Evolutionary conservation across 768 basidiomycete species (phyloP), one percentile per base, ranked within the genome.

Genomic region (Hebeloma cylindrosporum): DNA sequence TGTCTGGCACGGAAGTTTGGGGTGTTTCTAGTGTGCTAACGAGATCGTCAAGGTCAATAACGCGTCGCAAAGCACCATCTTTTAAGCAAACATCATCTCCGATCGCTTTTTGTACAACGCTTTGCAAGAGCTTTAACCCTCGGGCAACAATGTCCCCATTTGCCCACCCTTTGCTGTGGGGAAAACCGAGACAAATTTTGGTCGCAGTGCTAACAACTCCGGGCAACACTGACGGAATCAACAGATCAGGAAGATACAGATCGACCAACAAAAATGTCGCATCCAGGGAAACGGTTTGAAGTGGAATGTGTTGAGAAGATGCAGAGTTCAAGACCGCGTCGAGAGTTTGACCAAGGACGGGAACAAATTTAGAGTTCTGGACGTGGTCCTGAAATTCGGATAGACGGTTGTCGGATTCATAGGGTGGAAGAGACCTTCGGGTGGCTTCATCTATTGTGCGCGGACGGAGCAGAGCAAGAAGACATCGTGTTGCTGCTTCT

Each of bases 271-370:
- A 54, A 22, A 65, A 64, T 4, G 90, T 60, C 16, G 83, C 59
- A 17, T 79, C 70, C 14, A 95, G 71, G 9, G 87, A 85, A 3
- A 72, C 47, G 11, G 69, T 67, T 52, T 92, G 89, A 27, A 94
- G 66, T n/a, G 77, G 62, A 3, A 76, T 62, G 50, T 82, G 71
- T 5, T 67, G 68, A 3, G 88, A 83, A 39, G 73, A 68, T 1
- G 83, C 68, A 8, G 78, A 72, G 9, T 58, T 63, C 37, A 95
- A 70, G n/a, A 93, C 69, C 5, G 82, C 79, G 51, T 87, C 81
- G 28, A 96, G 64, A 7, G 88, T 89, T 62, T 88, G 88, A 9
- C 93, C 94, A 22, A 94, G 66, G 29, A 95, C 72, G 5, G 94
- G 86, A 26, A 85, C 68, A 55, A 90, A 83, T 46, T 70, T 72